Base-by-base conservation (phyloP, 495 filamentous ascomycete species). In the Beverwykella pulmonaria region DNA sequence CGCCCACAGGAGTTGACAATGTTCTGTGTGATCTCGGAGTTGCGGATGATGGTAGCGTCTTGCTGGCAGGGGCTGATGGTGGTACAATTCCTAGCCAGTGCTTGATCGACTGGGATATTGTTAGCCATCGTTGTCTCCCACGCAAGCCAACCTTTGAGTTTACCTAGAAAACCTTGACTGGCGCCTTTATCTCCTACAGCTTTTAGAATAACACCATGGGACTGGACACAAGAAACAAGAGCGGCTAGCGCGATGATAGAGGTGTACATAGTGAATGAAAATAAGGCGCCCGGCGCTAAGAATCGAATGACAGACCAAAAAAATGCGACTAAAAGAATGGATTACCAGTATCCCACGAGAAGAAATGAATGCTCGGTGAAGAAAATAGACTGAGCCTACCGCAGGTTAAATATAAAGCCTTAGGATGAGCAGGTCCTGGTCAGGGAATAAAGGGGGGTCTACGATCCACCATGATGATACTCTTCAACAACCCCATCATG, bases 31-130 rank as follows among this genome's bases (percentile, higher is more conserved):
- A 65, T 65, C 22, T 65, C 63, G 1, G 79, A 77, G 65, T 84
- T 79, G 36, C 80, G 80, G 69, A 84, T 83, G 73, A 84, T 80
- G 48, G 81, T 81, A 1, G 80, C 75, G 49, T 84, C 82, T 32
- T 80, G 78, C 57, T 83, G 81, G 74, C 81, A 83, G 2, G 82
- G 82, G 73, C 73, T 81, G 75, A 83, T 83, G 2, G 61, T 64
- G 15, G 61, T 64, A 25, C 61, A 64, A 32, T 64, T 64, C 8
- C 61, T 32, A 12, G 61, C 61, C 15, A 64, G 52, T 9, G 50
- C 46, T 36, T 55, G 61, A 25, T 64, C 61, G 19, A 64, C 61
- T 64, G 27, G 32, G 20, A n/a, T 7, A 26, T 7, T 36, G 52
- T 56, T 20, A 55, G 39, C 25, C 1, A 48, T 20, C 4, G 47